Percentiles rank a stretch among this genome's conserved stretches.
These are phyloP conservation scores for Penicillium silybi DNA, from an alignment of 495 filamentous ascomycete genomes.

Conservation along the genomic window DNA sequence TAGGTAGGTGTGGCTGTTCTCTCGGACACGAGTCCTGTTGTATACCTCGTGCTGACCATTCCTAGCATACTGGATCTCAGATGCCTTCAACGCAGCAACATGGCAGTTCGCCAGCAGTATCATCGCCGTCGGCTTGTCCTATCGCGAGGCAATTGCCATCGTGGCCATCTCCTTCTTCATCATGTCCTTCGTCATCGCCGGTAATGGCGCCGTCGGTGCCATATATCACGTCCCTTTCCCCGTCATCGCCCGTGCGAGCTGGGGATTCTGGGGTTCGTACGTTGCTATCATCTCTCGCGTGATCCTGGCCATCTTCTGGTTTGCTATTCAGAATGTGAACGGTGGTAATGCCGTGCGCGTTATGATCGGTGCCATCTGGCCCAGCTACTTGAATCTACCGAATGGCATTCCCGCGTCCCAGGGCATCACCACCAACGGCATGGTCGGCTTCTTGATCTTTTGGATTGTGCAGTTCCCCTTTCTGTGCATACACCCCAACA, in stretches of 20 bases:
- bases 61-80: slow-evolving; percentile 60
- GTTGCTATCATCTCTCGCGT: slow-evolving; percentile 64
- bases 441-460: slow-evolving; percentile 62
- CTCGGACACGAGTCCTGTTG: too few species aligned
- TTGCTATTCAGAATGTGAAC: slow-evolving; percentile 65
- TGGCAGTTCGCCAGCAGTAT: slow-evolving; percentile 61
- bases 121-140: slow-evolving; percentile 59
- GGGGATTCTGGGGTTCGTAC: slow-evolving; percentile 68
- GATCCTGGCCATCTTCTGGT: slow-evolving; percentile 69
- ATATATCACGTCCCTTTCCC: slow-evolving; percentile 66
- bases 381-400: slow-evolving; percentile 51
- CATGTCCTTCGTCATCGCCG: slow-evolving; percentile 58
- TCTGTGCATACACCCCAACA: slow-evolving; percentile 44
- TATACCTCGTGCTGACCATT: not conserved
- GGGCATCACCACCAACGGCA: slow-evolving; percentile 61
- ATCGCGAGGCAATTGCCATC: slow-evolving; percentile 56
- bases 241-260: slow-evolving; percentile 60
- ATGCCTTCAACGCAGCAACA: slow-evolving; percentile 57
- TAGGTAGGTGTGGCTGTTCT: slow-evolving; percentile 28
- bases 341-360: slow-evolving; percentile 61
- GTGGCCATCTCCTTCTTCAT: slow-evolving; percentile 60
- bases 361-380: slow-evolving; percentile 68
- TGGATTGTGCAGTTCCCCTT: slow-evolving; percentile 45
- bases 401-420: slow-evolving; percentile 53
- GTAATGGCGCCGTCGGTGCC: slow-evolving; percentile 60